A percentile compares a stretch with the other conserved stretches of the same genome.
phyloP scores from a whole-genome alignment of 176 grass and related monocot species.

The Rhipidocladum racemiflorum region DNA sequence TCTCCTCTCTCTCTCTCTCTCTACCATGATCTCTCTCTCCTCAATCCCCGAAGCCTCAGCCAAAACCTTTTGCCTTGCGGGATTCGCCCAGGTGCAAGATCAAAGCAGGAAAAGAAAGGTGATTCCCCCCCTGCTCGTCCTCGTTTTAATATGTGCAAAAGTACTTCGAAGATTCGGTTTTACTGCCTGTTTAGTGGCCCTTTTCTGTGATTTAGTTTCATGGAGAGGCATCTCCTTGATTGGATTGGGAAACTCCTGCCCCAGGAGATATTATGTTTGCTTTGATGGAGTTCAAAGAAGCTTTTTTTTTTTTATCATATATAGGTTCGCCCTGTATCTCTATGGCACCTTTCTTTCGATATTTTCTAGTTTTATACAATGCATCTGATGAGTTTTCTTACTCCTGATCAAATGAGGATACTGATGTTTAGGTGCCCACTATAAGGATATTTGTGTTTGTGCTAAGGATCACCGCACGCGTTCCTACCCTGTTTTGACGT shows the following conservation, averaged over 20 bases:
- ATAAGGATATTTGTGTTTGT: background rate
- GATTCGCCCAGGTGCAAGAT: background rate
- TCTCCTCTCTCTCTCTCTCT: background rate
- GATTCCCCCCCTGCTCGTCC: background rate
- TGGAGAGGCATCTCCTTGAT: background rate
- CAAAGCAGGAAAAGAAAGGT: conserved; percentile 17
- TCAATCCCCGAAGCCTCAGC: background rate
- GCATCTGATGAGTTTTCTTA: background rate
- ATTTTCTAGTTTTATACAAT: background rate
- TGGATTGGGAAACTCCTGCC: background rate
- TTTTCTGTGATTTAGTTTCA: background rate
- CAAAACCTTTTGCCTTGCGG: background rate
- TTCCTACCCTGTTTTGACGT: background rate
- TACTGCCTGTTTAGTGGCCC: background rate
- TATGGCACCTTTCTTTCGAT: background rate
- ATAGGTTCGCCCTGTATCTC: background rate
- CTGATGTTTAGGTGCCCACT: background rate
- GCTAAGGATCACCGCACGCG: background rate
- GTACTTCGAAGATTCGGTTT: conserved; percentile 9
- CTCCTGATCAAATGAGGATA: background rate
- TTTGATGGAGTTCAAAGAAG: background rate
- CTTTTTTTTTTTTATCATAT: background rate
- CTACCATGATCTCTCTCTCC: background rate
- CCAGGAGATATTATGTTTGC: background rate
- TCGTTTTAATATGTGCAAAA: conserved; percentile 8